These are phyloP conservation scores for Ilyonectria mors-panacis DNA, from an alignment of 2,329 filamentous ascomycete genomes.

Conservation along the genomic window DNA sequence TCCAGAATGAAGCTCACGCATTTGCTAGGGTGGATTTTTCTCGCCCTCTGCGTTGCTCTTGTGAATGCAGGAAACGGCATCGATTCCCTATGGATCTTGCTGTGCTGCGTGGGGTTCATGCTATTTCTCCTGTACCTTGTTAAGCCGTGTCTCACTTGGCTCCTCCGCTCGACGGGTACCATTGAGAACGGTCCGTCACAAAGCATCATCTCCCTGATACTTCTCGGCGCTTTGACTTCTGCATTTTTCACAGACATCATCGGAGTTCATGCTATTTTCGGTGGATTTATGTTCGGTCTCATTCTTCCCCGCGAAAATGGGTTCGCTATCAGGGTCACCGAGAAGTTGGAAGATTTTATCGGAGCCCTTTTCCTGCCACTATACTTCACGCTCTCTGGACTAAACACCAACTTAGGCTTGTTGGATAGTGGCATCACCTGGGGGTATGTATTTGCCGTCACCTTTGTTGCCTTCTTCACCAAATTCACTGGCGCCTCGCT, in stretches of 20 bases:
- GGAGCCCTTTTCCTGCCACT: slow-evolving; percentile 86
- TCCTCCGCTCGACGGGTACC: slow-evolving; percentile 80
- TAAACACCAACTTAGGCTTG: slow-evolving; percentile 88
- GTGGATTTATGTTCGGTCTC: slow-evolving; percentile 87
- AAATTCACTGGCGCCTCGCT: slow-evolving; percentile 88
- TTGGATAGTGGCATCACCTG: slow-evolving; percentile 85
- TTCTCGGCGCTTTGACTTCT: slow-evolving; percentile 83
- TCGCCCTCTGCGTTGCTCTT: slow-evolving; percentile 93
- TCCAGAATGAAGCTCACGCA: too few relatives aligned
- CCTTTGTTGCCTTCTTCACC: slow-evolving; percentile 83
- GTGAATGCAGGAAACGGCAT: slow-evolving; percentile 89
- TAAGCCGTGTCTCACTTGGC: slow-evolving; percentile 81
- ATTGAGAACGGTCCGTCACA: slow-evolving; percentile 91
- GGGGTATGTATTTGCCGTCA: slow-evolving; percentile 89
- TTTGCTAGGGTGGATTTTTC: slow-evolving; percentile 92
- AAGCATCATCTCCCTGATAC: slow-evolving; percentile 83
- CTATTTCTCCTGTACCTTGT: slow-evolving; percentile 81
- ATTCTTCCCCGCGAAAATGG: slow-evolving; percentile 91
- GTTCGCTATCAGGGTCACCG: slow-evolving; percentile 89
- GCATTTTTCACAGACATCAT: slow-evolving; percentile 90
- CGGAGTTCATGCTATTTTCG: slow-evolving; percentile 93
- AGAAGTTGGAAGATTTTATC: slow-evolving; percentile 94
- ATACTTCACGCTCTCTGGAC: slow-evolving; percentile 91
- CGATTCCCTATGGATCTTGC: slow-evolving; percentile 85
- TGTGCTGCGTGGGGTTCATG: slow-evolving; percentile 83